phyloP scores from a whole-genome alignment of 2,329 filamentous ascomycete species.

The Arachnomyces sp. region DNA sequence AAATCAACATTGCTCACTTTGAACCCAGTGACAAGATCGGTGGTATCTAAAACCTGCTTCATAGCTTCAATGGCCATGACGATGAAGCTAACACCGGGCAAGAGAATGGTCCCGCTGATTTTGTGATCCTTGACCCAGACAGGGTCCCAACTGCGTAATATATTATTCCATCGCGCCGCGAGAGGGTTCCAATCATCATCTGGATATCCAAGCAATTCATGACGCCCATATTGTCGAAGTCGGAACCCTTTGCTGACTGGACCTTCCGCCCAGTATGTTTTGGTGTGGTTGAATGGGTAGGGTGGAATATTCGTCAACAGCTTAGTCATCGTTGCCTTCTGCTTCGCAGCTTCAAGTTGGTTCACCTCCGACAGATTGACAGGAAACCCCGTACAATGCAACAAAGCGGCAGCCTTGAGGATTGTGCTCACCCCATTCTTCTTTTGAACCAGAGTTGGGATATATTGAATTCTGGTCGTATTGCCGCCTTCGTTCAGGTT shows the following conservation, averaged over 20 bases:
- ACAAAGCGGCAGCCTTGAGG: not conserved
- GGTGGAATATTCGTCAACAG: not conserved
- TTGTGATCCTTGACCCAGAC: slow-evolving; percentile 1
- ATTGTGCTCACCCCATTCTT: not conserved
- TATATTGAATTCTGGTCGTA: slow-evolving; percentile 7
- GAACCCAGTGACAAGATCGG: not conserved
- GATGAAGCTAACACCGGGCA: slow-evolving; percentile 13
- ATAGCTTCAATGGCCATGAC: slow-evolving; percentile 13
- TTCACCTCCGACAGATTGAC: not conserved
- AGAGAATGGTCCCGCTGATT: slow-evolving; percentile 10
- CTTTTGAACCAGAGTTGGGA: not conserved
- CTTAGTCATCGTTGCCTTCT: slow-evolving; percentile 3
- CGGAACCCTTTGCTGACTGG: not conserved
- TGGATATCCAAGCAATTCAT: slow-evolving; percentile 7
- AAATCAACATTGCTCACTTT: not conserved
- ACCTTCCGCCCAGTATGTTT: not conserved
- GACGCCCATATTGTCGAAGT: slow-evolving; percentile 1
- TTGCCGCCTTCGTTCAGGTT: slow-evolving; percentile 14
- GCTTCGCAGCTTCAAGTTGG: slow-evolving; percentile 4
- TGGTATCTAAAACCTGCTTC: slow-evolving; percentile 2
- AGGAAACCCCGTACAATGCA: too few relatives aligned
- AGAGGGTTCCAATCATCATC: not conserved
- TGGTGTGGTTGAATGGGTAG: slow-evolving; percentile 1
- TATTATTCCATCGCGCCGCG: not conserved
- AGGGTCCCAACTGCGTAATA: not conserved